These are phyloP conservation scores for Penicillium sp. DNA, from an alignment of 2,329 filamentous ascomycete species.

Conservation along the genomic window DNA sequence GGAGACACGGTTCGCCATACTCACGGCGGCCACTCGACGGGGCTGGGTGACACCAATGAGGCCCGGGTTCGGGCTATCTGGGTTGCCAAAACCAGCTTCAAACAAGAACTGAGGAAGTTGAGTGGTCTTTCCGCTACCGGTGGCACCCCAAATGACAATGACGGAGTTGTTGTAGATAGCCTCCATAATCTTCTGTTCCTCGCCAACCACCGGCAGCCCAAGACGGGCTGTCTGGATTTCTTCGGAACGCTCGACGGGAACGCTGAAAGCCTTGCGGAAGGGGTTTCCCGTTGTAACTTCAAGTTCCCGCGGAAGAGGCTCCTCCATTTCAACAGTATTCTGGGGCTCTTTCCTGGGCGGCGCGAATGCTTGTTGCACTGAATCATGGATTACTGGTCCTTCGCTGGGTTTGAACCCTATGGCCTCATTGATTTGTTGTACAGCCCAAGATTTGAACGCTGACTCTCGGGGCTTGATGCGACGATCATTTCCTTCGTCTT, in stretches of 20 bases:
- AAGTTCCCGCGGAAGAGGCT: slow-evolving; percentile 49
- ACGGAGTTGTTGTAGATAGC: slow-evolving; percentile 90
- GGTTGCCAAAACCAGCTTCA: slow-evolving; percentile 87
- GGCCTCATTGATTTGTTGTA: slow-evolving; percentile 81
- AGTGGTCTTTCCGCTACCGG: slow-evolving; percentile 96
- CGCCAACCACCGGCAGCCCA: slow-evolving; percentile 85
- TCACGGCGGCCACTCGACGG: slow-evolving; percentile 90
- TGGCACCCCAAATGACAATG: slow-evolving; percentile 91
- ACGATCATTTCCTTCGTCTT: slow-evolving; percentile 23
- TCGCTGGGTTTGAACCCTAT: slow-evolving; percentile 68
- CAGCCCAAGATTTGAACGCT: slow-evolving; percentile 94
- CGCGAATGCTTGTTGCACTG: slow-evolving; percentile 42
- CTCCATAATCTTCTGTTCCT: slow-evolving; percentile 98
- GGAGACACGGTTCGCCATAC: slow-evolving; percentile 90
- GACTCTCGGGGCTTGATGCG: slow-evolving; percentile 53
- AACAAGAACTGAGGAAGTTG: slow-evolving; percentile 96
- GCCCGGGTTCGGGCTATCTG: slow-evolving; percentile 78
- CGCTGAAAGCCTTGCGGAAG: slow-evolving; percentile 75
- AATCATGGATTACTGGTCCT: slow-evolving; percentile 34
- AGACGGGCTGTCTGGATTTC: slow-evolving; percentile 80
- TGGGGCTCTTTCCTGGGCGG: slow-evolving; percentile 42
- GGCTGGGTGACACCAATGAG: slow-evolving; percentile 97
- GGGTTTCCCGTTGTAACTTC: slow-evolving; percentile 49
- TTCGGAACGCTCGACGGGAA: slow-evolving; percentile 70
- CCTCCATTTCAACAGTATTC: slow-evolving; percentile 47